Evolutionary conservation across 805 yeast genomes (phyloP).

Genomic region (Suhomyces sp.): DNA sequence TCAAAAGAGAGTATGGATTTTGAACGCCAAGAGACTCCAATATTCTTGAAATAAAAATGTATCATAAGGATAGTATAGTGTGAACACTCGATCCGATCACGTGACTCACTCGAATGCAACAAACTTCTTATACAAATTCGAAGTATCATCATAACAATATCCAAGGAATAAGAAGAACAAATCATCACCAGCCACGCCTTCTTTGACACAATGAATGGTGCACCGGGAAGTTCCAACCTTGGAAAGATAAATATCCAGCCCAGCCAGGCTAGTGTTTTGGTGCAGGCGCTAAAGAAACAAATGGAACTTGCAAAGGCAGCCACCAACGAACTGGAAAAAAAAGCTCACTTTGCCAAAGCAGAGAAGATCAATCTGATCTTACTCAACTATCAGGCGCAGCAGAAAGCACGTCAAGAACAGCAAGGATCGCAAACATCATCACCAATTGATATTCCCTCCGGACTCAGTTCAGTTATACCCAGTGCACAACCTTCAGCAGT

Average conservation of each 20-base stretch:
- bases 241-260: slow-evolving; percentile 16
- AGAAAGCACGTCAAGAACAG: slow-evolving; percentile 13
- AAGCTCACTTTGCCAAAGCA: slow-evolving; percentile 24
- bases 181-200: too few species aligned
- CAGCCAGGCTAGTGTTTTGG: slow-evolving; percentile 24
- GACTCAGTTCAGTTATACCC: slow-evolving; percentile 1
- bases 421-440: background rate
- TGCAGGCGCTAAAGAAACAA: slow-evolving; percentile 25
- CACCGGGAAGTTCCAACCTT: background rate
- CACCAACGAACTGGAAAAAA: slow-evolving; percentile 15
- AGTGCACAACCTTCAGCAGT: slow-evolving; percentile 4
- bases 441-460: background rate
- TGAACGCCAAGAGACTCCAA: too few species aligned
- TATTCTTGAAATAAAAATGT: too few species aligned
- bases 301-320: slow-evolving; percentile 27
- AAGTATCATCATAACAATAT: too few species aligned
- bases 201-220: slow-evolving; percentile 3
- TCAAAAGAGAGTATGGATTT: too few species aligned
- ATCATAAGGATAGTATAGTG: too few species aligned
- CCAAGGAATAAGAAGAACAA: too few species aligned
- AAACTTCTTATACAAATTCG: too few species aligned
- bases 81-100: too few species aligned
- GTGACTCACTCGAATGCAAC: too few species aligned
- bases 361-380: slow-evolving; percentile 27
- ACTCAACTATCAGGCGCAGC: slow-evolving; percentile 25